These are phyloP conservation scores for Cyclostephanos tholiformis DNA, from an alignment of 108 stramenopile genomes.

Conservation along the genomic window DNA sequence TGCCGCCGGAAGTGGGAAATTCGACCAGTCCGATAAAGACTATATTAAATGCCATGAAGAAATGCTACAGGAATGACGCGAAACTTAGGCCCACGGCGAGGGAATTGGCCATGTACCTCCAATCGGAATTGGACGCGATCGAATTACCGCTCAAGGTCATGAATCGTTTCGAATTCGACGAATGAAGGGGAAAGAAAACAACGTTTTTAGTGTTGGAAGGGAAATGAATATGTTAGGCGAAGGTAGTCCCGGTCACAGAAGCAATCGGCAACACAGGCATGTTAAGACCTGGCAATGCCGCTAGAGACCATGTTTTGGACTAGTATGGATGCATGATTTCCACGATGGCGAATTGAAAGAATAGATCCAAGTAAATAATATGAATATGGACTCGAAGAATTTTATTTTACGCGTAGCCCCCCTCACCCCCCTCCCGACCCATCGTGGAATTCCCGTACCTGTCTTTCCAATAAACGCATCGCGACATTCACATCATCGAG, in stretches of 20 bases:
- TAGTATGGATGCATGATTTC: too few species aligned
- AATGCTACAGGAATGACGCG: constrained; percentile 70
- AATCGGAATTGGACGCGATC: constrained; percentile 23
- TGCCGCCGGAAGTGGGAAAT: constrained; percentile 55
- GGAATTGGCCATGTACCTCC: constrained; percentile 52
- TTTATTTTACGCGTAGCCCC: too few species aligned
- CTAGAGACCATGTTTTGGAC: too few species aligned
- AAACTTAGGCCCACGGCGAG: constrained; percentile 60
- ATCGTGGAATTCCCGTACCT: background rate
- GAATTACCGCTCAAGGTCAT: constrained; percentile 16
- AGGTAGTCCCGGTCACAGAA: too few species aligned
- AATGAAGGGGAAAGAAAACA: background rate
- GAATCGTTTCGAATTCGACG: constrained; percentile 10
- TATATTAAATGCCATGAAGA: constrained; percentile 69
- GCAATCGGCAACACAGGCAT: too few species aligned
- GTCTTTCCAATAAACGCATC: background rate
- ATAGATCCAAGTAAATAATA: too few species aligned
- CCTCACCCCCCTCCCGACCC: too few species aligned
- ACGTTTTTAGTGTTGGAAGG: background rate
- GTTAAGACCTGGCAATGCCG: too few species aligned
- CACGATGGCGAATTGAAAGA: too few species aligned
- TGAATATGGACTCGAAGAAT: too few species aligned
- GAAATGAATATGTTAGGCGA: too few species aligned
- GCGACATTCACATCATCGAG: background rate
- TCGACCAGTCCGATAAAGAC: constrained; percentile 56